phyloP scores from a whole-genome alignment of 2,329 filamentous ascomycete genomes.

The Hansfordia pulvinata region DNA sequence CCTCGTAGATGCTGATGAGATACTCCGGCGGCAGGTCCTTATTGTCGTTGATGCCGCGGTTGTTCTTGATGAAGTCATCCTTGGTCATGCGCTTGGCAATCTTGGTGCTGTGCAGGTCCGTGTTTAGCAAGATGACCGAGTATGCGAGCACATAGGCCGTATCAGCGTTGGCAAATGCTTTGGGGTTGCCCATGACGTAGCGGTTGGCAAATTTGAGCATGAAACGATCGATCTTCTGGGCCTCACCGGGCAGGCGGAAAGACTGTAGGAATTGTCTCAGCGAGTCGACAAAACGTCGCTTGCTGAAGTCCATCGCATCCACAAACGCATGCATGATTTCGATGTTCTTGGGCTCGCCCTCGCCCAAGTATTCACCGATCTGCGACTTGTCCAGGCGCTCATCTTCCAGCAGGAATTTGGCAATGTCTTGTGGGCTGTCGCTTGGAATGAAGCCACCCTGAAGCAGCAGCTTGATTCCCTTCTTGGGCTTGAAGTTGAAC shows the following conservation, averaged over 20 bases:
- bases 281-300: slow-evolving; percentile 84
- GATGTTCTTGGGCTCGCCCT: slow-evolving; percentile 86
- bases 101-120: slow-evolving; percentile 85
- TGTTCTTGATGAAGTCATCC: slow-evolving; percentile 98
- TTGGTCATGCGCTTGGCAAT: slow-evolving; percentile 76
- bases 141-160: slow-evolving; percentile 94
- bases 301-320: slow-evolving; percentile 84
- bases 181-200: slow-evolving; percentile 89
- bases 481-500: slow-evolving; percentile 98
- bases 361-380: slow-evolving; percentile 87
- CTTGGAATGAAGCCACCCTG: slow-evolving; percentile 79
- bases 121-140: slow-evolving; percentile 93
- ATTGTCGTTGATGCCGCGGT: slow-evolving; percentile 94
- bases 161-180: slow-evolving; percentile 95
- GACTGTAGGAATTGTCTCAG: slow-evolving; percentile 84
- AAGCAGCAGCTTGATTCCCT: slow-evolving; percentile 73
- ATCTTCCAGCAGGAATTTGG: slow-evolving; percentile 66
- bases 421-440: slow-evolving; percentile 68
- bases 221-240: slow-evolving; percentile 97
- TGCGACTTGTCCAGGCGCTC: slow-evolving; percentile 82
- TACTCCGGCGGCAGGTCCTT: slow-evolving; percentile 90
- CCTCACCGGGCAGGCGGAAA: slow-evolving; percentile 89
- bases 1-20: slow-evolving; percentile 76
- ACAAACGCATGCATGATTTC: slow-evolving; percentile 98
- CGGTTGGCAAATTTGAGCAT: slow-evolving; percentile 98